Conservation (phyloP, 176 grass and related monocot species). For the Puya raimondii region DNA sequence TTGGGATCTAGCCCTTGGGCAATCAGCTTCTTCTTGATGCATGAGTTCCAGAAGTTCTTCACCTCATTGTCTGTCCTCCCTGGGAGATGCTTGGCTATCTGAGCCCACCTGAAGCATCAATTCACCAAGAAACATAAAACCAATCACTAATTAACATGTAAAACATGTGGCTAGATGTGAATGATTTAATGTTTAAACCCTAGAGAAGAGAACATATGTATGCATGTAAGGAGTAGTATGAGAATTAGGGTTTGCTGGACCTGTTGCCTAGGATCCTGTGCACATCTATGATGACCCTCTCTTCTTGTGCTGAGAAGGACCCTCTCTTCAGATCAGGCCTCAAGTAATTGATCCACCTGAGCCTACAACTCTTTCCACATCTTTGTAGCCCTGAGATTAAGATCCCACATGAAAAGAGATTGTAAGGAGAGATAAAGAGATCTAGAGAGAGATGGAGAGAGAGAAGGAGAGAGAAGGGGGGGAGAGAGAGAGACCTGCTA, state of each 20-base stretch:
- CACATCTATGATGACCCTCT: constrained; percentile 90
- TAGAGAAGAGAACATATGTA: neutral
- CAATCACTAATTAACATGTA: too few species aligned
- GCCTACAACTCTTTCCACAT: constrained; percentile 98
- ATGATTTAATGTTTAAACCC: too few species aligned
- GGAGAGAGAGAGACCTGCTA: constrained; percentile 41
- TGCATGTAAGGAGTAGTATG: neutral
- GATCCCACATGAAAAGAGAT: neutral
- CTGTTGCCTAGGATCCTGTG: constrained; percentile 95
- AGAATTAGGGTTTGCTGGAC: constrained; percentile 15
- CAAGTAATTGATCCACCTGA: constrained; percentile 99
- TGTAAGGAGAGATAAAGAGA: neutral
- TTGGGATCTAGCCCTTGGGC: constrained; percentile 92
- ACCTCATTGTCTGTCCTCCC: constrained; percentile 99
- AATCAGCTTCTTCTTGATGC: constrained; percentile 99
- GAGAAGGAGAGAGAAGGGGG: constrained; percentile 4
- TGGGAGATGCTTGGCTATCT: constrained; percentile 93
- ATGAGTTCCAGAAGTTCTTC: constrained; percentile 99
- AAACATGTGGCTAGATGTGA: too few species aligned
- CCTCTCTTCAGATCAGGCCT: constrained; percentile 86
- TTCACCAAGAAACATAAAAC: neutral
- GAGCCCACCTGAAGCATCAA: constrained; percentile 56
- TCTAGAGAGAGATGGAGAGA: neutral
- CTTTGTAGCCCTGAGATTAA: constrained; percentile 62
- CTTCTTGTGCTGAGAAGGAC: constrained; percentile 80